Evolutionary conservation across 441 rosid species (phyloP).

Genomic region (Croton laevigatus): DNA sequence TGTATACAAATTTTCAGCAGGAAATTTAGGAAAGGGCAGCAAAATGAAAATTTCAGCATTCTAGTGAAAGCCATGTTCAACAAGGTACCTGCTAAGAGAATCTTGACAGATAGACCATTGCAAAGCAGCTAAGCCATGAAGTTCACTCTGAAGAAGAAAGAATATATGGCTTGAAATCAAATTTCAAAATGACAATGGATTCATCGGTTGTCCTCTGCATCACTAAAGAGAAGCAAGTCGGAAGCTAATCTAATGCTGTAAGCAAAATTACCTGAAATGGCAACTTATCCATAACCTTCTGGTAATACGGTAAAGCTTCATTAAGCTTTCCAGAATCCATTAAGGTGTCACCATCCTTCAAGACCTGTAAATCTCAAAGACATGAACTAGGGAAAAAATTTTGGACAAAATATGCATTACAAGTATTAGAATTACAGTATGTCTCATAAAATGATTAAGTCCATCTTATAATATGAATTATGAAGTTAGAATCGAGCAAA

Average conservation of each 20-base stretch:
- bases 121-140: slow-evolving; percentile 91
- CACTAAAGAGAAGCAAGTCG: neutral
- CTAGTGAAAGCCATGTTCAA: neutral
- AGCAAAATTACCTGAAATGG: slow-evolving; percentile 58
- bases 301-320: slow-evolving; percentile 66
- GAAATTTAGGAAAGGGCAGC: neutral
- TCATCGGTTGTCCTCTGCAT: neutral
- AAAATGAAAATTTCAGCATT: neutral
- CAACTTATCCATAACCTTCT: slow-evolving; percentile 62
- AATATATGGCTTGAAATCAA: neutral
- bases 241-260: neutral
- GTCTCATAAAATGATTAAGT: neutral
- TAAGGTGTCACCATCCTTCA: slow-evolving; percentile 66
- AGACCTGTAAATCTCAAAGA: slow-evolving; percentile 41
- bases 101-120: slow-evolving; percentile 94
- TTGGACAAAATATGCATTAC: neutral
- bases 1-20: neutral
- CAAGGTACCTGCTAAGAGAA: slow-evolving; percentile 57
- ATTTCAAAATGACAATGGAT: slow-evolving; percentile 1
- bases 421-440: neutral
- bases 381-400: slow-evolving; percentile 12
- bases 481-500: slow-evolving; percentile 1
- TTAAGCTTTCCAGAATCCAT: slow-evolving; percentile 81
- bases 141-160: slow-evolving; percentile 71
- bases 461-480: neutral